Percentiles rank a stretch among this genome's conserved stretches.
These are phyloP conservation scores for Citrullus amarus DNA, from an alignment of 306 rosid species.

Conservation along the genomic window DNA sequence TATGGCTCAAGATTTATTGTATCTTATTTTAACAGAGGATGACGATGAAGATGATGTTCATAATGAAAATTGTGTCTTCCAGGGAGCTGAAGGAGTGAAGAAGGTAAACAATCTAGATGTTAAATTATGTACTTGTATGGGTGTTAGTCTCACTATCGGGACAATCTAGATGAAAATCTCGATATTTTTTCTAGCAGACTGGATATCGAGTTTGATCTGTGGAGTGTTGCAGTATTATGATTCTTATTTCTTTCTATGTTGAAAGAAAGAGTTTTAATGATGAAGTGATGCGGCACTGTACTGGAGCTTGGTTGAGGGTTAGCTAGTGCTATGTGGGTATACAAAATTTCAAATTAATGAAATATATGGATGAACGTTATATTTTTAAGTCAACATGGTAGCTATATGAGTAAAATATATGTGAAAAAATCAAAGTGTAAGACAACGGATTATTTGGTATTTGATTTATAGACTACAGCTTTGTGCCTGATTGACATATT, in stretches of 20 bases:
- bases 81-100: conserved; percentile 19
- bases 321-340: not conserved
- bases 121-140: not conserved
- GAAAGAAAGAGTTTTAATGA: not conserved
- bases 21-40: conserved; percentile 37
- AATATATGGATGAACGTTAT: not conserved
- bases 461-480: not conserved
- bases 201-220: not conserved
- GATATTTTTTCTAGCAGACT: not conserved
- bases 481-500: not conserved
- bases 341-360: not conserved
- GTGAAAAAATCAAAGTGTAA: not conserved
- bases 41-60: conserved; percentile 30
- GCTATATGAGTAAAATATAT: not conserved
- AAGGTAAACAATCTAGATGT: conserved; percentile 29
- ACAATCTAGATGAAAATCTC: not conserved
- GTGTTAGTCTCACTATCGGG: not conserved
- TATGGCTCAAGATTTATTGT: not conserved
- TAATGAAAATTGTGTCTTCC: conserved; percentile 19
- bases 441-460: not conserved
- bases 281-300: not conserved
- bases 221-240: not conserved
- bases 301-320: not conserved
- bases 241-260: not conserved
- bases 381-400: not conserved